phyloP scores from a whole-genome alignment of 805 yeast genomes.

The Blastobotrys robertii region DNA sequence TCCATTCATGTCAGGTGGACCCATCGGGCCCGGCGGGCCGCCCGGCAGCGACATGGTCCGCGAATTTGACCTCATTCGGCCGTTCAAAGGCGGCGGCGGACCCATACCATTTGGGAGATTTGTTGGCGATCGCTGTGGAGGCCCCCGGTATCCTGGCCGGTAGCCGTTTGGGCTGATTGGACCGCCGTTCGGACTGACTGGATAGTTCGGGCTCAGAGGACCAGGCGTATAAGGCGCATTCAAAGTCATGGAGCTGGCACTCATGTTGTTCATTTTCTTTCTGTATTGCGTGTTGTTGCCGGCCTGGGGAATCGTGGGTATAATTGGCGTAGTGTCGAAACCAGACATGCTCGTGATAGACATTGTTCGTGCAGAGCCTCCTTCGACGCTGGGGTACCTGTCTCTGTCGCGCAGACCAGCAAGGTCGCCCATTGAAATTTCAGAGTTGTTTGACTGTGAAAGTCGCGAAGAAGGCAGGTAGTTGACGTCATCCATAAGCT shows the following conservation, averaged over 20 bases:
- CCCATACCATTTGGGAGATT: too few species aligned
- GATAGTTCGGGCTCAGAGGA: not conserved
- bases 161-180: too few species aligned
- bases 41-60: too few species aligned
- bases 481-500: constrained; percentile 1
- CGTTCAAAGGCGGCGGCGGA: too few species aligned
- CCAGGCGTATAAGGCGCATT: not conserved
- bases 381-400: constrained; percentile 23
- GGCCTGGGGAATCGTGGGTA: constrained; percentile 21
- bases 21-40: too few species aligned
- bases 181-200: not conserved
- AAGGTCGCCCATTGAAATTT: constrained; percentile 17
- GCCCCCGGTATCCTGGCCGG: too few species aligned
- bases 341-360: constrained; percentile 24
- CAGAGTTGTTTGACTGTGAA: constrained; percentile 8
- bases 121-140: too few species aligned
- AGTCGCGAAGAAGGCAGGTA: constrained; percentile 3
- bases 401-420: constrained; percentile 25
- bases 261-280: constrained; percentile 13
- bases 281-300: constrained; percentile 12
- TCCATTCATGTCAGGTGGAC: too few species aligned
- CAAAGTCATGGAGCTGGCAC: too few species aligned
- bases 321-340: constrained; percentile 29
- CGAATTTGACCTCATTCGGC: too few species aligned
- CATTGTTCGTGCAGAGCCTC: constrained; percentile 20